These are phyloP conservation scores for Moricandia arvensis DNA, from an alignment of 345 rosid species.

Conservation along the genomic window DNA sequence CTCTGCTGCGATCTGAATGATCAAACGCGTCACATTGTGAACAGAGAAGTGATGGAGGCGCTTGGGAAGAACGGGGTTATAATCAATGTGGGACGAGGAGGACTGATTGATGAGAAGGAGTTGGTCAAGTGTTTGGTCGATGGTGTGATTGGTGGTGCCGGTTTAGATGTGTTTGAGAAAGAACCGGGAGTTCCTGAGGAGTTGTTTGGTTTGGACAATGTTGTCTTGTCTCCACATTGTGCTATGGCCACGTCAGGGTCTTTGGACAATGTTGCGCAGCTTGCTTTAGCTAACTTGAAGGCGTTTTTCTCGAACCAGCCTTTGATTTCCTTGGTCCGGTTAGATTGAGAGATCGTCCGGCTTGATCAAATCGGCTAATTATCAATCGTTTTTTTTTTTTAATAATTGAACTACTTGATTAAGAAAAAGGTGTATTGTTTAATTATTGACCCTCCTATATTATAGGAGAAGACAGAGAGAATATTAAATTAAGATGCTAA, in stretches of 20 bases:
- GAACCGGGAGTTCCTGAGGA: conserved; percentile 62
- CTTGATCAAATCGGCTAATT: neutral
- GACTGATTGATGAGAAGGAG: conserved; percentile 44
- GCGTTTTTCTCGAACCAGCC: conserved; percentile 66
- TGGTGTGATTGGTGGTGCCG: conserved; percentile 73
- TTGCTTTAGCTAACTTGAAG: conserved; percentile 52
- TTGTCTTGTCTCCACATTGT: conserved; percentile 65
- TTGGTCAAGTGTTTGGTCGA: conserved; percentile 50
- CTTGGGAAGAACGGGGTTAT: conserved; percentile 34
- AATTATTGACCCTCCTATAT: neutral
- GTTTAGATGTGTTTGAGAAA: conserved; percentile 79
- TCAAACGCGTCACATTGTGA: conserved; percentile 28
- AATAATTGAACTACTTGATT: neutral
- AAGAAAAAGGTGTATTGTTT: neutral
- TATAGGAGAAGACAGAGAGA: neutral
- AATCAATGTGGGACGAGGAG: conserved; percentile 36
- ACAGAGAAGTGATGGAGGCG: conserved; percentile 32
- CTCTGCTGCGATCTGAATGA: conserved; percentile 30
- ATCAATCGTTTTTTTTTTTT: neutral
- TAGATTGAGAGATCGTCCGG: conserved; percentile 19
- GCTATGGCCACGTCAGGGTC: conserved; percentile 58
- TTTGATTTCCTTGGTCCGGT: conserved; percentile 38
- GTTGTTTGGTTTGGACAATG: conserved; percentile 56
- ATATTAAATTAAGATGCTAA: neutral
- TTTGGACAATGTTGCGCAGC: conserved; percentile 37